Evolutionary conservation across 495 filamentous ascomycete species (phyloP), one percentile per base, ranked within the genome.

Genomic region (Lineolata rhizophorae): DNA sequence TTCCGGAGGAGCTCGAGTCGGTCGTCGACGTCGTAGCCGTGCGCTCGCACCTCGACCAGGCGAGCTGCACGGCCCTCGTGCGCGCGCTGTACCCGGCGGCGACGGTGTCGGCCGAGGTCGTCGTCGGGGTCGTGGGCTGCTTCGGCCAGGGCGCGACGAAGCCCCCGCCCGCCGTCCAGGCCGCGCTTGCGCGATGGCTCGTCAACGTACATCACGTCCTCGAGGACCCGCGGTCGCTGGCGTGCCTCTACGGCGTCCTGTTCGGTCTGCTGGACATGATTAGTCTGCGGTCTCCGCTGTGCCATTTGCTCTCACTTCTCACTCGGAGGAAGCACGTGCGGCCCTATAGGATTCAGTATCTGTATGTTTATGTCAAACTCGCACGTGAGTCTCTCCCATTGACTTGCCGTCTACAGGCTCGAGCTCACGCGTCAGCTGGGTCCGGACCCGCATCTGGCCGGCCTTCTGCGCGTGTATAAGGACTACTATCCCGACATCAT

Each of bases 401-500:
- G 18, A 19, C 30, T n/a, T 5, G 13, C 28, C 18, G n/a, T n/a
- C n/a, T n/a, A n/a, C 32, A 76, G 71, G 32, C 56, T 78, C 34
- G 59, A 57, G 29, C 50, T 77, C 16, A 64, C 62, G n/a, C 51
- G 63, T 24, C 60, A 64, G 31, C 58, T 66, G 14, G 70, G 69
- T 25, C 71, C 73, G 36, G 83, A 92, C 34, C 77, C 72, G 29
- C 67, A 70, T 28, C 53, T 92, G 24, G 57, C 72, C 17, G 73
- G 72, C n/a, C 59, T 93, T n/a, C 58, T 91, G 17, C 65, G 69
- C 35, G 62, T 83, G 5, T 92, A 74, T 54, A 87, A 87, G 43
- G 79, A 82, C 46, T 87, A 85, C 45, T 87, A 81, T 44, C 81
- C 83, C 4, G 80, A 90, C 50, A 73, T 90, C 30, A 75, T 90